Evolutionary conservation across 2,329 filamentous ascomycete species (phyloP).

Genomic region (Juglanconis juglandina): DNA sequence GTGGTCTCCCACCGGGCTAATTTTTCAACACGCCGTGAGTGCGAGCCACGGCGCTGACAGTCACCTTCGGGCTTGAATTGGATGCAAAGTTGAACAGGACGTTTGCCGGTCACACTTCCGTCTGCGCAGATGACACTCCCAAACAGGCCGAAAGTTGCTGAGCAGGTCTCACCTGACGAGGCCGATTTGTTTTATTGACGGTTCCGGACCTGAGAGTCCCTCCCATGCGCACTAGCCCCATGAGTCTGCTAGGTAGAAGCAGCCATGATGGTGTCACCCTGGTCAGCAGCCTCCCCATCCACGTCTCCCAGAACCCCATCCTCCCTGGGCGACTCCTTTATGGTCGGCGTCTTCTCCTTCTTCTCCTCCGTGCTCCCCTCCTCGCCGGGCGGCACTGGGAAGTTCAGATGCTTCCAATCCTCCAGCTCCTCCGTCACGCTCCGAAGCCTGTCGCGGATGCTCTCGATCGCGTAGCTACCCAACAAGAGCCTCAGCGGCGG

Average conservation of each 20-base stretch:
- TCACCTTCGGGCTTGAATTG: too few species aligned
- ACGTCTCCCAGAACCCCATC: conserved; percentile 24
- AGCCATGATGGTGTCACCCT: conserved; percentile 18
- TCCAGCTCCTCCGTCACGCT: conserved; percentile 94
- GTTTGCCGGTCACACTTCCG: too few species aligned
- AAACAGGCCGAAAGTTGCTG: too few species aligned
- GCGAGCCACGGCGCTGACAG: too few species aligned
- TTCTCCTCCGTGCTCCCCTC: conserved; percentile 24
- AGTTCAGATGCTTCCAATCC: conserved; percentile 86
- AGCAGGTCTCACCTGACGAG: too few species aligned
- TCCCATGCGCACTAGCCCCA: background rate
- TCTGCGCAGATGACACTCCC: too few species aligned
- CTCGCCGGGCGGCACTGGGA: conserved; percentile 45
- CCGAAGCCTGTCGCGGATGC: conserved; percentile 82
- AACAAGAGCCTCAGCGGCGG: conserved; percentile 83
- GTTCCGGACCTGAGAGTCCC: too few species aligned
- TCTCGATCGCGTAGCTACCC: conserved; percentile 93
- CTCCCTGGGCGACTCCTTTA: conserved; percentile 27
- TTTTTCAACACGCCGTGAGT: too few species aligned
- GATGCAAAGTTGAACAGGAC: too few species aligned
- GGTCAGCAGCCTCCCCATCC: conserved; percentile 8
- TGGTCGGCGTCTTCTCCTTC: conserved; percentile 28
- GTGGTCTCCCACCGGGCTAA: too few species aligned
- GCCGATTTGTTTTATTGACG: too few species aligned
- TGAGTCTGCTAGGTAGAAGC: background rate